Evolutionary conservation across 345 rosid species (phyloP).

Genomic region (Cardamine chenopodiifolia): DNA sequence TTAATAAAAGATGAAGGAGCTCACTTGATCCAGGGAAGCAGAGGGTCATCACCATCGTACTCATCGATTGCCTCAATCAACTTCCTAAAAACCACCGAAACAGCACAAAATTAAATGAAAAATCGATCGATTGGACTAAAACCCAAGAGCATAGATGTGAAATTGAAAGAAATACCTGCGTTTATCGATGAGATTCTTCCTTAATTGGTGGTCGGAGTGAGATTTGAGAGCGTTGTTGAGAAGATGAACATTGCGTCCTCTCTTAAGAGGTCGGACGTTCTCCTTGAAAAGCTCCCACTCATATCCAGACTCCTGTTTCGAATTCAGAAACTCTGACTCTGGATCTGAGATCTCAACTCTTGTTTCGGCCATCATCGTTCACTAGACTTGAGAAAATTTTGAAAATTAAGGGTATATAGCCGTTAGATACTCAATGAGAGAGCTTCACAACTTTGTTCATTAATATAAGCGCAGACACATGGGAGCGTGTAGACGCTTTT

Average conservation of each 20-base stretch:
- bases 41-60: slow-evolving; percentile 83
- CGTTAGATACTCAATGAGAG: slow-evolving; percentile 26
- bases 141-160: background rate
- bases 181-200: slow-evolving; percentile 59
- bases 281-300: slow-evolving; percentile 97
- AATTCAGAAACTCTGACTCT: slow-evolving; percentile 73
- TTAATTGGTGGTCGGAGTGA: slow-evolving; percentile 52
- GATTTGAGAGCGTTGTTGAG: slow-evolving; percentile 79
- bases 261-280: slow-evolving; percentile 79
- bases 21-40: slow-evolving; percentile 85
- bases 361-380: slow-evolving; percentile 42
- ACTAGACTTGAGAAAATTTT: background rate
- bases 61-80: slow-evolving; percentile 73
- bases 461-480: background rate
- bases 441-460: background rate
- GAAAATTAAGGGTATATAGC: slow-evolving; percentile 33
- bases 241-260: slow-evolving; percentile 76
- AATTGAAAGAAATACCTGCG: slow-evolving; percentile 54
- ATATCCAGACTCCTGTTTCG: slow-evolving; percentile 64
- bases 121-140: background rate
- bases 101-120: background rate
- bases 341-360: slow-evolving; percentile 56
- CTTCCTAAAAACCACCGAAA: slow-evolving; percentile 48
- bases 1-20: slow-evolving; percentile 1
- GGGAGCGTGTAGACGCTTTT: slow-evolving; percentile 23